Conservation (phyloP, 805 yeast species). For the Candida arabinofermentans region DNA sequence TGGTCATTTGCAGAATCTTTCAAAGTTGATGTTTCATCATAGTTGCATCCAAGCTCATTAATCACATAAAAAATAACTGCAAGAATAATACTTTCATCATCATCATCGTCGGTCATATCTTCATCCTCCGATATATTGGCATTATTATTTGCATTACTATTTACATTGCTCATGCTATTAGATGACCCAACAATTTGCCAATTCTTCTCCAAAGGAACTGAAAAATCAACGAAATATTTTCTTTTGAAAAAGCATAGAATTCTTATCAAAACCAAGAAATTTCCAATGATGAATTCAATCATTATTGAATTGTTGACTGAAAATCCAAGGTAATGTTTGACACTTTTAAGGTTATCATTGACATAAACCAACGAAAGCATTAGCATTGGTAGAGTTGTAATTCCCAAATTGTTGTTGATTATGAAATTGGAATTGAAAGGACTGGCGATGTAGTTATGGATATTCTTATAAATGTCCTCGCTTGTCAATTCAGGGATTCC, state of each 20-base stretch:
- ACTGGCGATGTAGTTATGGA: slow-evolving; percentile 18
- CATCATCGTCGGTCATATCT: slow-evolving; percentile 12
- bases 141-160: slow-evolving; percentile 1
- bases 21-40: slow-evolving; percentile 3
- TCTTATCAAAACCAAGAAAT: slow-evolving; percentile 42
- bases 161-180: slow-evolving; percentile 3
- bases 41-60: slow-evolving; percentile 24
- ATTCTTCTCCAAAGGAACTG: slow-evolving; percentile 18
- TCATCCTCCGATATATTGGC: slow-evolving; percentile 15
- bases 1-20: slow-evolving; percentile 4
- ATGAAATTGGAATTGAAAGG: slow-evolving; percentile 23
- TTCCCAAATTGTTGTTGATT: slow-evolving; percentile 51
- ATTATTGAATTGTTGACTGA: slow-evolving; percentile 32
- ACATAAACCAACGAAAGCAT: slow-evolving; percentile 31
- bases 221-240: slow-evolving; percentile 22
- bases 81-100: slow-evolving; percentile 27
- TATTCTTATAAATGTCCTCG: slow-evolving; percentile 19
- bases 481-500: slow-evolving; percentile 9
- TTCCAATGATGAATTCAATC: slow-evolving; percentile 40
- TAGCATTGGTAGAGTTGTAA: slow-evolving; percentile 46
- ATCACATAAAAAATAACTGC: slow-evolving; percentile 27
- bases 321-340: slow-evolving; percentile 28
- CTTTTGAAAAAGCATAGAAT: slow-evolving; percentile 34
- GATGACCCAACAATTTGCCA: slow-evolving; percentile 12
- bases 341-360: slow-evolving; percentile 25